Evolutionary conservation across 192 early-diverging fungal species (phyloP).

Genomic region (Chytriomyces sp.): DNA sequence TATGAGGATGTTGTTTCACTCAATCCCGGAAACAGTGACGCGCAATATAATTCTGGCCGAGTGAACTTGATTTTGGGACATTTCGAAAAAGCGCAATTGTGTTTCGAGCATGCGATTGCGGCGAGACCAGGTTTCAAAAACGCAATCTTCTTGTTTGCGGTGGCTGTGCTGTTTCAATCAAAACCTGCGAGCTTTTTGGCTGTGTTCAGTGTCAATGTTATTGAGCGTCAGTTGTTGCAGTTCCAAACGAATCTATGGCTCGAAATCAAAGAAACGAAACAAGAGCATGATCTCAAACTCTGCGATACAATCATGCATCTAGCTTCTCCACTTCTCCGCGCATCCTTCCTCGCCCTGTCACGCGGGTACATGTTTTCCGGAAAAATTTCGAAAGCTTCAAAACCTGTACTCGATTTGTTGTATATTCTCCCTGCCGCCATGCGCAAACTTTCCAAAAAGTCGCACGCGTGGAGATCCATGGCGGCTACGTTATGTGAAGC

Average conservation of each 20-base stretch:
- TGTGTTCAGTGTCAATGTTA: background rate
- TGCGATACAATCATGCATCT: too few relatives aligned
- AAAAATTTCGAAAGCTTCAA: too few relatives aligned
- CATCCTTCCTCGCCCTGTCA: too few relatives aligned
- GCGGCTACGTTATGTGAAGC: too few relatives aligned
- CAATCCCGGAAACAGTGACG: slow-evolving; percentile 27
- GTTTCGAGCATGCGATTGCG: slow-evolving; percentile 37
- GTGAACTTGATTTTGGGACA: slow-evolving; percentile 18
- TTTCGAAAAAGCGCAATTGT: slow-evolving; percentile 28
- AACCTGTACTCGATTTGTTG: too few relatives aligned
- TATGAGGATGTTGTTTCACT: slow-evolving; percentile 42
- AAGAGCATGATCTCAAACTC: too few relatives aligned
- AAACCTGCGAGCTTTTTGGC: background rate
- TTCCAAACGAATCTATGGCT: background rate
- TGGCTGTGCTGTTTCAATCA: background rate
- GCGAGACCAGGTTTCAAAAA: slow-evolving; percentile 29
- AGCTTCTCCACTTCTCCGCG: too few relatives aligned
- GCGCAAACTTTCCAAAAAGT: too few relatives aligned
- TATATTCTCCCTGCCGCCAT: too few relatives aligned
- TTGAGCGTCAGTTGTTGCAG: background rate
- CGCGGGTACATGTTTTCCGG: too few relatives aligned
- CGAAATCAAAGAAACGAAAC: too few relatives aligned
- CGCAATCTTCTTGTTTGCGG: background rate
- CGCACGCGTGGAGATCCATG: too few relatives aligned
- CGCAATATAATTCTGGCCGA: slow-evolving; percentile 39